Base-by-base conservation (phyloP, 2,329 filamentous ascomycete genomes). In the Akanthomyces muscarius region DNA sequence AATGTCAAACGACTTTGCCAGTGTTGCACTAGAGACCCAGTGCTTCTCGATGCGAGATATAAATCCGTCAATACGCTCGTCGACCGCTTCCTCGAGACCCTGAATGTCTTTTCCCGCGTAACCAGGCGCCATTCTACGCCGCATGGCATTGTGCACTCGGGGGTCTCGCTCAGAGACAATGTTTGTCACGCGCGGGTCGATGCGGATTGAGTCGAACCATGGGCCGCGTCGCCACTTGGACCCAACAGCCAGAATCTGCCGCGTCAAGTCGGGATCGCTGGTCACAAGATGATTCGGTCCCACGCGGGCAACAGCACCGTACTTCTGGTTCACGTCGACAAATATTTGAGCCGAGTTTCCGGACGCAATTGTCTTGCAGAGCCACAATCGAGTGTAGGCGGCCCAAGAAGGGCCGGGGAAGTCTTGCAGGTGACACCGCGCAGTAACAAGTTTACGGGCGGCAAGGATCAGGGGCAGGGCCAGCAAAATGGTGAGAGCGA, bases 191-290 rank as follows among this genome's bases (percentile, higher is more conserved):
- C 55, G 55, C 30, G 55, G 55, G 30, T 58, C 55, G 28, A 58
- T 48, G 28, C 55, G 55, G 8, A 58, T 23, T 1, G 55, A 8
- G 44, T 58, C 55, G 21, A 36, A 58, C 30, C 44, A 56, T 4
- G 55, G 55, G 8, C 44, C 55, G 42, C 55, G 55, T 4, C 55
- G 55, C 55, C 55, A 58, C 18, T 18, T 44, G 7, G 55, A 47
- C 44, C 55, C 55, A 11, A 50, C 44, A 14, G 55, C 44, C 2
- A 58, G 28, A 7, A 58, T 48, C 30, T 50, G 55, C 11, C 55
- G 55, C 13, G 44, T 58, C 28, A 58, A 8, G n/a, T 48, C 55
- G 21, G 55, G 55, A 21, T 58, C 55, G 55, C 44, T 58, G n/a
- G 55, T 58, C 11, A 58, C 18, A 30, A 58, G 55, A 30, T 58